Conservation (phyloP, 2,329 filamentous ascomycete species). For the Gnomoniopsis smithogilvyi region DNA sequence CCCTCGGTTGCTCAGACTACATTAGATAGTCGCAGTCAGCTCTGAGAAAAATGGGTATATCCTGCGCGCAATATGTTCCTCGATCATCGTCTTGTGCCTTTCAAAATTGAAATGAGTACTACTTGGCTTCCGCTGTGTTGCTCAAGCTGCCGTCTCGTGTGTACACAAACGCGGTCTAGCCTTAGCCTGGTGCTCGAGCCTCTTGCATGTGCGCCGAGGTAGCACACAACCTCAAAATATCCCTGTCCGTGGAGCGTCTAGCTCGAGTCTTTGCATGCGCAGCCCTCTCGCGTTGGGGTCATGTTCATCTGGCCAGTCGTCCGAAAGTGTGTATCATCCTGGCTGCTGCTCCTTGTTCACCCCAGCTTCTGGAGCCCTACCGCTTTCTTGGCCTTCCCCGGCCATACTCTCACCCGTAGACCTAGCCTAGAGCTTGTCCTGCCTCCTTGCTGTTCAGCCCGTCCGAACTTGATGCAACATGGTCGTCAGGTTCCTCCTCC, state of each 20-base stretch:
- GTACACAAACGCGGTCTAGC: no score
- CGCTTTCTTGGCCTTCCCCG: neutral
- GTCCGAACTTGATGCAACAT: neutral
- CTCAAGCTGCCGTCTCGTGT: no score
- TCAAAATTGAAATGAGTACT: neutral
- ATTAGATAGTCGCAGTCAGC: conserved; percentile 44
- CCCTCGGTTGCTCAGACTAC: conserved; percentile 14
- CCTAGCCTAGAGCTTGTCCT: neutral
- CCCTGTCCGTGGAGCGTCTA: neutral
- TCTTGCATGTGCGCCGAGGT: neutral
- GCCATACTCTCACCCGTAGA: neutral
- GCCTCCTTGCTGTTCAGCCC: neutral
- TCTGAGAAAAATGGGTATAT: conserved; percentile 18
- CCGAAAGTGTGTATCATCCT: neutral
- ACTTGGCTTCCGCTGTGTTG: no score
- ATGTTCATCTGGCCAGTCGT: neutral
- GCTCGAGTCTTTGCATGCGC: neutral
- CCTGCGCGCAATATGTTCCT: conserved; percentile 1
- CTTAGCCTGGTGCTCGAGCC: neutral
- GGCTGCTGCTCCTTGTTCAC: neutral
- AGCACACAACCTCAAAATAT: neutral
- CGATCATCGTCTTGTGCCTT: neutral
- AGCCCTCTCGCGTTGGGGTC: neutral
- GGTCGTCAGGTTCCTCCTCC: conserved; percentile 25
- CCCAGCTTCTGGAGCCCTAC: neutral